A percentile compares a stretch with the other conserved stretches of the same genome.
Evolutionary conservation across 2,329 filamentous ascomycete genomes (phyloP).

Genomic region (Juglanconis oblonga): DNA sequence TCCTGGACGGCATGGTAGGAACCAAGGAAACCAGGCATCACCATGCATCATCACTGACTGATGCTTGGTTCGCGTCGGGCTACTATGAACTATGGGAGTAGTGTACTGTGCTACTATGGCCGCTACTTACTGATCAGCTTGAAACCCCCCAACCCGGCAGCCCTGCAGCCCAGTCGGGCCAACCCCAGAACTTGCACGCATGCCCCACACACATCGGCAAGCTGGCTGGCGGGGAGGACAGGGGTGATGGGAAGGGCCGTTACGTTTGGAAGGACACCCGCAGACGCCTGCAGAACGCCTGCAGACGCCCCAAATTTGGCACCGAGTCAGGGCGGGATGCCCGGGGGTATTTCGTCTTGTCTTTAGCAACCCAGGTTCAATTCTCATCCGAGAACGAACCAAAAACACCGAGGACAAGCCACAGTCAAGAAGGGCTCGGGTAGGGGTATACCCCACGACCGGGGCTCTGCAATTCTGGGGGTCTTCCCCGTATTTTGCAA

Average conservation of each 20-base stretch:
- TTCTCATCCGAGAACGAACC: slow-evolving; percentile 7
- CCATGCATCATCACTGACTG: not conserved
- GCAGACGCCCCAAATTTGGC: no score
- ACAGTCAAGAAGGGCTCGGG: not conserved
- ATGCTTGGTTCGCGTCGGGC: not conserved
- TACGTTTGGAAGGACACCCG: no score
- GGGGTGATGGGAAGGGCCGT: not conserved
- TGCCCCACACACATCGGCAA: not conserved
- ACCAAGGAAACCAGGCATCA: not conserved
- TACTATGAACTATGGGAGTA: no score
- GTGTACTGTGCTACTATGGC: no score
- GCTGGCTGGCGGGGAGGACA: not conserved
- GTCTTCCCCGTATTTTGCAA: slow-evolving; percentile 8
- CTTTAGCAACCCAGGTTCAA: slow-evolving; percentile 5
- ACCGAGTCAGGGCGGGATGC: not conserved
- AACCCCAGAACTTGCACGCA: no score
- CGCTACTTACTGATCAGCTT: no score
- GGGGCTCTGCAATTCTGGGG: slow-evolving; percentile 5
- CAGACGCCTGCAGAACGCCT: no score
- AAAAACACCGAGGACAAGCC: not conserved
- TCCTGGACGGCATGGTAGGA: not conserved
- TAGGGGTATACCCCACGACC: slow-evolving; percentile 7
- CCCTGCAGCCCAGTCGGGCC: no score
- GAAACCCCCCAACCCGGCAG: no score
- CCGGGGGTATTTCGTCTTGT: not conserved